Evolutionary conservation across 257 asterid species (phyloP), one percentile per base, ranked within the genome.

Genomic region (Gentiana macrophylla): DNA sequence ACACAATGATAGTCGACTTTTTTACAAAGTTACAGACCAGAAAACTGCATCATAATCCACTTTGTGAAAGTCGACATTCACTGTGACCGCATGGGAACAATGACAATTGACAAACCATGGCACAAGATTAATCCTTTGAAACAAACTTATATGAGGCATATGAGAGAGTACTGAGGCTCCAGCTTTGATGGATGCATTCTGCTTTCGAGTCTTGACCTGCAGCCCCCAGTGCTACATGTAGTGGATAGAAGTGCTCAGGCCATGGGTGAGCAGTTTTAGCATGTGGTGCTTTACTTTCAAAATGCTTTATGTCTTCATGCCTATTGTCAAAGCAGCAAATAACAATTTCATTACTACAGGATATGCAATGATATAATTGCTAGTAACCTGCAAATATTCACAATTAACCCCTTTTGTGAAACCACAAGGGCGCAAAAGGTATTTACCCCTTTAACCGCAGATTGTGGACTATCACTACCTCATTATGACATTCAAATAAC

Each of bases 191-290:
- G 57, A 79, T 79, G 47, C 77, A 82, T 60, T 80, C 80, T 2
- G 90, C 87, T 68, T 77, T 76, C 32, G 95, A 62, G 5, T 73
- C 35, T 57, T 51, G 75, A 55, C 92, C 86, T 1, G 92, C 89
- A 1, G 84, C 92, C 15, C 95, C 84, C 62, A 82, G 63, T 45
- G 89, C 95, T 11, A 80, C 89, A 56, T 73, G 86, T 55, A 86
- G 60, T 1, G 93, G 93, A 48, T 80, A 83, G 24, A 86, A 74
- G 75, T 83, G 94, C 4, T 86, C 91, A 0, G 94, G 83, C 74
- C 79, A 49, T 35, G 94, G 94, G 58, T 86, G 95, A 53, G 86
- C 88, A 8, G 57, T 73, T 67, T 74, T 84, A 1, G 89, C 89
- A 55, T 76, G 68, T 1, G 95, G 95, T 37, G 95, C 94, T 73